A percentile compares a stretch with the other conserved stretches of the same genome.
Evolutionary conservation across 2,329 filamentous ascomycete species (phyloP).

Genomic region (Ploettnerulaceae sp.): DNA sequence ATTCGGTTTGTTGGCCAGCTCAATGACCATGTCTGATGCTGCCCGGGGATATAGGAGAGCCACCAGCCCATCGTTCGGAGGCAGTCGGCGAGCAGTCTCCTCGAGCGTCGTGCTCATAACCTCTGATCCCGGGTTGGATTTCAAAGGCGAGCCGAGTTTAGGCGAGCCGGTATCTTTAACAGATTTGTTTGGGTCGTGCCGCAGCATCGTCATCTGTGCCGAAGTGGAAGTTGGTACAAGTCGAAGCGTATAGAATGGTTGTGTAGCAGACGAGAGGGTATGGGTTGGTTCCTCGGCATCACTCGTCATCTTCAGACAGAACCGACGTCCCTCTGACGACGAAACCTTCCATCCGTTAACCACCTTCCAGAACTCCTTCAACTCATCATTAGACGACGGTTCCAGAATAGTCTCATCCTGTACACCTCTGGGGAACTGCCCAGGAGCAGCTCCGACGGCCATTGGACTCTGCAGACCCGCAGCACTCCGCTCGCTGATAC

Average conservation of each 20-base stretch:
- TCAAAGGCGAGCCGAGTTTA: slow-evolving; percentile 20
- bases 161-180: slow-evolving; percentile 22
- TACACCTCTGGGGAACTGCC: slow-evolving; percentile 27
- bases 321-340: slow-evolving; percentile 52
- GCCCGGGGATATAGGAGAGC: slow-evolving; percentile 64
- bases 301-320: slow-evolving; percentile 52
- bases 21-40: slow-evolving; percentile 58
- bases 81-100: slow-evolving; percentile 47
- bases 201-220: slow-evolving; percentile 53
- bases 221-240: slow-evolving; percentile 60
- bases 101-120: slow-evolving; percentile 55
- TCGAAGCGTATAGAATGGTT: slow-evolving; percentile 64
- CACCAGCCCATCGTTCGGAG: slow-evolving; percentile 58
- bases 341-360: slow-evolving; percentile 65
- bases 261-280: slow-evolving; percentile 54
- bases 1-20: slow-evolving; percentile 35
- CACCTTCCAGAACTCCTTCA: slow-evolving; percentile 63
- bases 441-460: slow-evolving; percentile 24
- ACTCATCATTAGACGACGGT: slow-evolving; percentile 47
- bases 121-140: slow-evolving; percentile 35
- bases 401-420: slow-evolving; percentile 30
- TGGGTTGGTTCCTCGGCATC: slow-evolving; percentile 60
- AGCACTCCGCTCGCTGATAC: slow-evolving; percentile 26
- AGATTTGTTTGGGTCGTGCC: slow-evolving; percentile 55
- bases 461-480: slow-evolving; percentile 30